These are phyloP conservation scores for Boletus subparvulus DNA, from an alignment of 768 basidiomycete species.

Conservation along the genomic window DNA sequence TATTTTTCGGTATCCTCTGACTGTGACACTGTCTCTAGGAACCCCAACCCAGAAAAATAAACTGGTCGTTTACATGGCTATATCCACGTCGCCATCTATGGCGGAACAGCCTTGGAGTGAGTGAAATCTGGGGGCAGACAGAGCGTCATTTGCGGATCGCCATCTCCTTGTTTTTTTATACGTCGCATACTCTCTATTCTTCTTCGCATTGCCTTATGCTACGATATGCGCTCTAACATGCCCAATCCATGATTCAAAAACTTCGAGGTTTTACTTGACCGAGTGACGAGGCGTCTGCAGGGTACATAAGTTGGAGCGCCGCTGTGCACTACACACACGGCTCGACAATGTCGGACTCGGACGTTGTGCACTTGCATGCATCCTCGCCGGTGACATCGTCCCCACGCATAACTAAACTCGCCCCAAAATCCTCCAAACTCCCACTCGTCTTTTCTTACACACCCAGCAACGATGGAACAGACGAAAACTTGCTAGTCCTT, in stretches of 20 bases:
- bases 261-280: neutral
- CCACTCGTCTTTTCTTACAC: conserved; percentile 63
- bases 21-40: conserved; percentile 14
- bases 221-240: conserved; percentile 25
- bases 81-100: conserved; percentile 11
- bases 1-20: conserved; percentile 52
- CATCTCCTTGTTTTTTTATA: conserved; percentile 10
- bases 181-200: conserved; percentile 9
- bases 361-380: conserved; percentile 22
- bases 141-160: conserved; percentile 1
- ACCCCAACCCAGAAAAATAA: conserved; percentile 33
- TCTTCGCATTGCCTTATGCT: conserved; percentile 15
- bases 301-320: no score
- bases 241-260: conserved; percentile 12
- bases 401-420: conserved; percentile 46
- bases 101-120: conserved; percentile 18
- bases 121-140: conserved; percentile 3
- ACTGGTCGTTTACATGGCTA: conserved; percentile 1
- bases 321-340: no score
- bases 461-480: conserved; percentile 78
- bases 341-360: conserved; percentile 14
- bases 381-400: conserved; percentile 8
- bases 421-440: conserved; percentile 46
- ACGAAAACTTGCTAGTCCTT: conserved; percentile 82
- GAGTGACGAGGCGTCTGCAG: neutral